Evolutionary conservation across 176 grass and related monocot genomes (phyloP).

Genomic region (Raddia guianensis): DNA sequence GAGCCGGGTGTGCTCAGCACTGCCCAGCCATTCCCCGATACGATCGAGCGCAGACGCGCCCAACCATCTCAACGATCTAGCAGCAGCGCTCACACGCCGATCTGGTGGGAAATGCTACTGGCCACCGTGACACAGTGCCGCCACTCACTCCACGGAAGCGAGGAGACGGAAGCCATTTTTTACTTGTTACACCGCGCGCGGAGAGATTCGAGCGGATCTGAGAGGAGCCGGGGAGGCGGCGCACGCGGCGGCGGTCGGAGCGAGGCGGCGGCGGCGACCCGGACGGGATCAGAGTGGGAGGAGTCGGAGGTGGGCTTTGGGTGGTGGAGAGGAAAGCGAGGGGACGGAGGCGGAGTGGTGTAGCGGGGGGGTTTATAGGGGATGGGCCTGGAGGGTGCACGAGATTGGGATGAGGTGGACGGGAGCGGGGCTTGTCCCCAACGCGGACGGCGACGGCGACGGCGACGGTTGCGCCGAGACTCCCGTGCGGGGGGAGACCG

Average conservation of each 20-base stretch:
- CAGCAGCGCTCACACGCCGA: not conserved
- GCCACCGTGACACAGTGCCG: not conserved
- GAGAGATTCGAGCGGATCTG: constrained; percentile 11
- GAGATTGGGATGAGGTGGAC: not conserved
- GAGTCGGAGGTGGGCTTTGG: not conserved
- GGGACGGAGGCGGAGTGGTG: not conserved
- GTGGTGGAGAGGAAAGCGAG: constrained; percentile 38
- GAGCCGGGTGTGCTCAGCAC: too few relatives aligned
- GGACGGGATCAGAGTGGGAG: not conserved
- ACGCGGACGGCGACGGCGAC: not conserved
- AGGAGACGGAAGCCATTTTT: not conserved
- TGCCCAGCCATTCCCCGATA: not conserved
- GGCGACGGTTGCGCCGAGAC: too few relatives aligned
- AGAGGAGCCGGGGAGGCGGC: not conserved
- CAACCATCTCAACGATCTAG: not conserved
- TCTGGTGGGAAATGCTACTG: not conserved
- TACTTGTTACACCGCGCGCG: not conserved
- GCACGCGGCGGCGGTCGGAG: too few relatives aligned
- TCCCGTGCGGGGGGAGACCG: too few relatives aligned
- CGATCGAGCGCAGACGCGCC: not conserved
- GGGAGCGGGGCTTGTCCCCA: not conserved
- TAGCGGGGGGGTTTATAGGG: not conserved
- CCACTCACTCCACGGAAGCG: not conserved
- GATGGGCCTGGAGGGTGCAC: not conserved
- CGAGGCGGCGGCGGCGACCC: not conserved